Conservation (phyloP, 805 yeast species). For the Candida taoyuanica region DNA sequence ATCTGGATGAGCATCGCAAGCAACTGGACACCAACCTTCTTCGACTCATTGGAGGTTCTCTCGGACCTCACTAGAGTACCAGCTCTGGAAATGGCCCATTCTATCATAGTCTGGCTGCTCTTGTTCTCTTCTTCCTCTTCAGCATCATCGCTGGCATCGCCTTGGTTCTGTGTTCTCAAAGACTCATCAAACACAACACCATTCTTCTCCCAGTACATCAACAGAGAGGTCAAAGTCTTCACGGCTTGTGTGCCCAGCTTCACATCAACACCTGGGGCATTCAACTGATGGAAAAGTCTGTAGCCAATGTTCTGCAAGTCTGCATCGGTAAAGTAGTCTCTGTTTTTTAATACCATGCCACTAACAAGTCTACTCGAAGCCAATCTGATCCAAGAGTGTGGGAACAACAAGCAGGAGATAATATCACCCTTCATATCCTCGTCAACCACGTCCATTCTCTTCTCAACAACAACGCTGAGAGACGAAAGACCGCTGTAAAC, state of each 20-base stretch:
- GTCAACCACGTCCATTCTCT: conserved; percentile 26
- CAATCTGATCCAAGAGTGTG: conserved; percentile 89
- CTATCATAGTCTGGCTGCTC: conserved; percentile 35
- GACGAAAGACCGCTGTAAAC: conserved; percentile 62
- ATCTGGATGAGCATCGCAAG: conserved; percentile 60
- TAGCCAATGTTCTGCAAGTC: conserved; percentile 66
- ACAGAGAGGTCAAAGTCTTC: conserved; percentile 58
- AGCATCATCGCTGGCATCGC: conserved; percentile 21
- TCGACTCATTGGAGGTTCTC: conserved; percentile 50
- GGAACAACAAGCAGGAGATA: conserved; percentile 60
- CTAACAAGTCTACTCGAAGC: conserved; percentile 58
- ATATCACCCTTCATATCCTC: conserved; percentile 36
- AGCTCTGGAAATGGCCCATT: conserved; percentile 60
- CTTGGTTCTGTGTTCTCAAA: conserved; percentile 13
- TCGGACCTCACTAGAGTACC: conserved; percentile 66
- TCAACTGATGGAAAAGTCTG: conserved; percentile 69
- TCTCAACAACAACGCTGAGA: conserved; percentile 39
- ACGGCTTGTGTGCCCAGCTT: conserved; percentile 59
- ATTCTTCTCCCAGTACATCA: conserved; percentile 53
- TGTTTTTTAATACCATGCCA: conserved; percentile 39
- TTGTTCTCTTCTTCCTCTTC: conserved; percentile 27
- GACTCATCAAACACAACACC: conserved; percentile 31
- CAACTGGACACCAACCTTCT: conserved; percentile 65
- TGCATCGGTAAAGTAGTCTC: conserved; percentile 33
- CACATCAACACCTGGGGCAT: conserved; percentile 70